These are phyloP conservation scores for Rhinocladiella similis DNA, from an alignment of 2,329 filamentous ascomycete genomes.

Conservation along the genomic window DNA sequence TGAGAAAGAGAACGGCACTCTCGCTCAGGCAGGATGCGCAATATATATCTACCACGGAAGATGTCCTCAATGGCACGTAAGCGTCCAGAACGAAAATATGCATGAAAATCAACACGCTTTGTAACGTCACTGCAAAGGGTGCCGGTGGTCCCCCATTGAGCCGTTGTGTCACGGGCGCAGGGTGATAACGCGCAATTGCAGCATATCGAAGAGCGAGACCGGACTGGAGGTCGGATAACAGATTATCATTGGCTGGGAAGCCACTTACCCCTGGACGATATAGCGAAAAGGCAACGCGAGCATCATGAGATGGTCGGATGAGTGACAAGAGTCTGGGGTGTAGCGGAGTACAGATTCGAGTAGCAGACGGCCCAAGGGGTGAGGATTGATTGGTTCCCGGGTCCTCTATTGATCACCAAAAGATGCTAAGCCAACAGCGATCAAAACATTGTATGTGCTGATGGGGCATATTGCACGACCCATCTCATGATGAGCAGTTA, in stretches of 20 bases:
- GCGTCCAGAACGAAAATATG: background rate
- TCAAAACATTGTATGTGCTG: background rate
- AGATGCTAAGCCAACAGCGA: background rate
- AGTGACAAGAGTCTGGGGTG: constrained; percentile 1
- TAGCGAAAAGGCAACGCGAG: background rate
- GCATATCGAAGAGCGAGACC: too few relatives aligned
- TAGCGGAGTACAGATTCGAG: background rate
- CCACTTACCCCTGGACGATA: background rate
- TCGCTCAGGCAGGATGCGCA: background rate
- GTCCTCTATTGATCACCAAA: background rate
- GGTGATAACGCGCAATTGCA: background rate
- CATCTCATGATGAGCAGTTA: constrained; percentile 1
- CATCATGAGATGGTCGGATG: constrained; percentile 8
- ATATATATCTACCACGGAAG: background rate
- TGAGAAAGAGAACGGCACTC: background rate
- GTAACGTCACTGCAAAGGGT: background rate
- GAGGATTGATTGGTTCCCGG: background rate
- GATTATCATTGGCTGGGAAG: background rate
- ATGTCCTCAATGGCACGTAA: background rate
- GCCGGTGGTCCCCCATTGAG: background rate
- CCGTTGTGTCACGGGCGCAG: background rate
- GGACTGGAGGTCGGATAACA: too few relatives aligned
- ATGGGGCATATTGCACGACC: background rate
- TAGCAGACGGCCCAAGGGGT: background rate
- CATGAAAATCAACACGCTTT: background rate